Evolutionary conservation across 2,329 filamentous ascomycete genomes (phyloP).

Genomic region (Aspergillus terreus): DNA sequence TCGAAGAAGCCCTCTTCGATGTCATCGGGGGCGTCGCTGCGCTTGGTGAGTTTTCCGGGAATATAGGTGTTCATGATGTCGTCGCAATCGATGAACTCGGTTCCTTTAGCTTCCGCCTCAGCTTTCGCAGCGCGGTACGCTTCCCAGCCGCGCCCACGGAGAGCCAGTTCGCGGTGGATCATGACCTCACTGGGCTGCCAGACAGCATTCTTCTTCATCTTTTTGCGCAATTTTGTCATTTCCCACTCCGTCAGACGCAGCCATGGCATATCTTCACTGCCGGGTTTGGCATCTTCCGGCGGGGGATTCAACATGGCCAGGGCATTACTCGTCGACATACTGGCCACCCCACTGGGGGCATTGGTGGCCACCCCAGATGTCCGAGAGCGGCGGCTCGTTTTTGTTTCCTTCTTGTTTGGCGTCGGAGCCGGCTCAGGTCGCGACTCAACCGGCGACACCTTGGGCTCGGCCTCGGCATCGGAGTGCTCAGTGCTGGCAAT

Average conservation of each 20-base stretch:
- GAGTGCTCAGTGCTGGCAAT: slow-evolving; percentile 47
- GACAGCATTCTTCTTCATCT: slow-evolving; percentile 69
- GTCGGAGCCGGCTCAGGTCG: slow-evolving; percentile 14
- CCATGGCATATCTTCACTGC: slow-evolving; percentile 61
- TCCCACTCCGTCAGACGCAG: slow-evolving; percentile 63
- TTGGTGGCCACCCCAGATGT: slow-evolving; percentile 8
- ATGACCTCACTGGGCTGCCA: slow-evolving; percentile 66
- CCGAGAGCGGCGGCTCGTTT: slow-evolving; percentile 29
- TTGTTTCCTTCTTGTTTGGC: slow-evolving; percentile 39
- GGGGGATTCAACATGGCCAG: slow-evolving; percentile 57
- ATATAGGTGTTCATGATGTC: slow-evolving; percentile 37
- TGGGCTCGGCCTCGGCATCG: slow-evolving; percentile 36
- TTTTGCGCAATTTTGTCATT: slow-evolving; percentile 63
- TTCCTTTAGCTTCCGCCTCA: slow-evolving; percentile 49
- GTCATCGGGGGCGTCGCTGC: slow-evolving; percentile 39
- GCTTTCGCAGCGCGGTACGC: slow-evolving; percentile 49
- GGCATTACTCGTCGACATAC: slow-evolving; percentile 60
- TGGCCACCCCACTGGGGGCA: slow-evolving; percentile 24
- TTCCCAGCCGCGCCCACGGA: slow-evolving; percentile 53
- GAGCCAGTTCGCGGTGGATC: slow-evolving; percentile 61
- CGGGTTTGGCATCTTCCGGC: slow-evolving; percentile 56
- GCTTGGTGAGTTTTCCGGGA: slow-evolving; percentile 37
- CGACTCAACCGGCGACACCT: slow-evolving; percentile 18
- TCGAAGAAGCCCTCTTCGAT: slow-evolving; percentile 40
- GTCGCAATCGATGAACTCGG: slow-evolving; percentile 57